Evolutionary conservation across 768 basidiomycete species (phyloP), one percentile per base, ranked within the genome.

Genomic region (Leccinum obscurum): DNA sequence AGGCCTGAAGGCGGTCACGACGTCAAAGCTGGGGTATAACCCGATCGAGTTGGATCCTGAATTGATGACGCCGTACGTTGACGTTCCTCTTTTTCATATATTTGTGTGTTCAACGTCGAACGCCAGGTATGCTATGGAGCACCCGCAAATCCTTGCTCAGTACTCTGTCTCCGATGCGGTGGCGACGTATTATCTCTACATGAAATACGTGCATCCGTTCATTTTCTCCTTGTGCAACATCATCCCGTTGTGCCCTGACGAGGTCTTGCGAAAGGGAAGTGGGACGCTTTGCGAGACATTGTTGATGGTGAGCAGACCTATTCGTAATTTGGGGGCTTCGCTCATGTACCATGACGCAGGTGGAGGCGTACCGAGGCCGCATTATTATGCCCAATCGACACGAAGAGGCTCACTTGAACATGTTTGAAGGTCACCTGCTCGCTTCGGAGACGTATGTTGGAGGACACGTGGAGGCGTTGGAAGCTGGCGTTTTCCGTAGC

Each of bases 181-280:
- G 10, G 96, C 97, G n/a, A 99, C 97, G 1, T 98, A 99, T 74
- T 98, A 98, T 75, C 83, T 99, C 37, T 98, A 99, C 77, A 99
- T 98, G 97, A 99, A 98, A 95, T 99, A 99, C 68, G 95, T 99
- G 10, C 95, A 98, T 70, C 97, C 97, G 0, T 99, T 99, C 82
- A 93, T 99, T 63, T 99, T 99, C 78, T 98, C 97, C 9, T 77
- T 99, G 39, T 98, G 97, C 76, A 99, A 97, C 80, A 99, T 98
- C 74, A 98, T 99, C 66, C 96, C 97, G 11, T 83, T 99, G 56
- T 89, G 88, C 68, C 95, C 97, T 3, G 97, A 99, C 68, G 97
- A 99, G 62, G 97, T 98, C 5, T 75, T 98, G 65, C 81, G 96
- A 54, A 98, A 99, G 74, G 97, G 97, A 35, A 92, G 86, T 70